Percentiles rank a stretch among this genome's conserved stretches.
phyloP scores from a whole-genome alignment of 2,329 filamentous ascomycete genomes.

The Cadophora luteo-olivacea region DNA sequence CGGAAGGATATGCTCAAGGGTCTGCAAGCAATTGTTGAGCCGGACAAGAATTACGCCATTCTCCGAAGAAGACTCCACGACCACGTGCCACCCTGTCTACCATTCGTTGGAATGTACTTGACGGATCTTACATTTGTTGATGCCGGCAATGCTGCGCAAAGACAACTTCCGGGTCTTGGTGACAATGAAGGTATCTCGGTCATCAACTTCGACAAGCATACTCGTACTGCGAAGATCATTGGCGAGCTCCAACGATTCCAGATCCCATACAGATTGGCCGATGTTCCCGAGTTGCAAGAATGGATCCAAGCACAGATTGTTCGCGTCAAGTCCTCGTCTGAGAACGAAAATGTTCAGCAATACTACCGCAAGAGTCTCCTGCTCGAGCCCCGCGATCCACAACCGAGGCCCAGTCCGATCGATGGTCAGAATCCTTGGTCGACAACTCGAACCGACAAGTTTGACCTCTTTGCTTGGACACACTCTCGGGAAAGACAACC shows the following conservation, averaged over 20 bases:
- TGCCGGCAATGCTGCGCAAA: conserved; percentile 87
- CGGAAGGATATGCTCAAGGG: conserved; percentile 80
- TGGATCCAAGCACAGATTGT: conserved; percentile 92
- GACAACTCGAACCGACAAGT: conserved; percentile 52
- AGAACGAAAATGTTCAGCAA: conserved; percentile 66
- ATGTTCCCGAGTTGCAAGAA: conserved; percentile 87
- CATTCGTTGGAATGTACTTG: conserved; percentile 94
- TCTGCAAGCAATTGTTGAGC: conserved; percentile 85
- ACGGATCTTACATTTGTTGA: conserved; percentile 97
- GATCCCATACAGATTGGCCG: conserved; percentile 83
- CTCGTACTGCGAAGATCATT: conserved; percentile 92
- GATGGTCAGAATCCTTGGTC: conserved; percentile 37
- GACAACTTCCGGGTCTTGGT: conserved; percentile 68
- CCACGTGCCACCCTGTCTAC: conserved; percentile 89
- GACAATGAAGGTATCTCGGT: conserved; percentile 74
- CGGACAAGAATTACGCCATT: conserved; percentile 88
- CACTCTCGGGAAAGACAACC: conserved; percentile 45
- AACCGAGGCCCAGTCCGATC: conserved; percentile 39
- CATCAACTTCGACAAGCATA: conserved; percentile 98
- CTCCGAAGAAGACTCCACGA: conserved; percentile 84
- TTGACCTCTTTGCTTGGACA: conserved; percentile 59
- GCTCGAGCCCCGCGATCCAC: conserved; percentile 63
- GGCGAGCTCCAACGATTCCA: conserved; percentile 96
- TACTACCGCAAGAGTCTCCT: conserved; percentile 72
- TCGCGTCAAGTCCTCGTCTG: conserved; percentile 57